Evolutionary conservation across 805 yeast genomes (phyloP).

Genomic region (Priceomyces melissophilus): DNA sequence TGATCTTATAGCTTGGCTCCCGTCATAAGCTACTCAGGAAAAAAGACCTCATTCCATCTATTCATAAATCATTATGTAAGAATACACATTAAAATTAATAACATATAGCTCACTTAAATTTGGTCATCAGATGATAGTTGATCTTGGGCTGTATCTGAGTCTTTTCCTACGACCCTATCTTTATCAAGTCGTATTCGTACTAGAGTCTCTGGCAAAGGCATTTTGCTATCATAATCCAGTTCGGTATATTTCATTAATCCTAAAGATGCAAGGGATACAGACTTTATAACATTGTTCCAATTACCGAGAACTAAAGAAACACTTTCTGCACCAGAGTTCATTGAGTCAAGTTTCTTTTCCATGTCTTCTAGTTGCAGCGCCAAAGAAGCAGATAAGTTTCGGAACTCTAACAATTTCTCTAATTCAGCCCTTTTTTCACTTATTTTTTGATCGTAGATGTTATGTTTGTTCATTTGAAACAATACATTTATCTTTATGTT

Average conservation of each 20-base stretch:
- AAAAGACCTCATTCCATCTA: too few relatives aligned
- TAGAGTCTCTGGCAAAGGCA: slow-evolving; percentile 63
- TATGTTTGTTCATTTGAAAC: slow-evolving; percentile 7
- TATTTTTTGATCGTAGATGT: slow-evolving; percentile 23
- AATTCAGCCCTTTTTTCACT: slow-evolving; percentile 52
- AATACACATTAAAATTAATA: slow-evolving; percentile 8
- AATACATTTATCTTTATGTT: not conserved
- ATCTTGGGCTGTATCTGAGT: not conserved
- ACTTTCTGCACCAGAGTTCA: slow-evolving; percentile 58
- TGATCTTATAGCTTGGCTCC: slow-evolving; percentile 10
- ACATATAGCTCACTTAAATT: not conserved
- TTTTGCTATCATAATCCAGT: slow-evolving; percentile 37
- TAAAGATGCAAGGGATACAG: slow-evolving; percentile 58
- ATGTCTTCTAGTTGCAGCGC: slow-evolving; percentile 47
- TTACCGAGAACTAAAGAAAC: slow-evolving; percentile 57
- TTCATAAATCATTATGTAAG: not conserved
- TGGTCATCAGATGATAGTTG: slow-evolving; percentile 1
- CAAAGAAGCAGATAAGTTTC: slow-evolving; percentile 43
- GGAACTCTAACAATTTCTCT: slow-evolving; percentile 45
- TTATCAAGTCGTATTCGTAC: slow-evolving; percentile 54
- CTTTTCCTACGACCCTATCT: not conserved
- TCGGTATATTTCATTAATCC: slow-evolving; percentile 45
- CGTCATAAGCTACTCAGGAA: too few relatives aligned
- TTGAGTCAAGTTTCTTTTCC: slow-evolving; percentile 44
- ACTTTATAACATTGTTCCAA: slow-evolving; percentile 61